A percentile compares a stretch with the other conserved stretches of the same genome.
Conservation (phyloP, 257 asterid genomes). For the Lycium barbarum region DNA sequence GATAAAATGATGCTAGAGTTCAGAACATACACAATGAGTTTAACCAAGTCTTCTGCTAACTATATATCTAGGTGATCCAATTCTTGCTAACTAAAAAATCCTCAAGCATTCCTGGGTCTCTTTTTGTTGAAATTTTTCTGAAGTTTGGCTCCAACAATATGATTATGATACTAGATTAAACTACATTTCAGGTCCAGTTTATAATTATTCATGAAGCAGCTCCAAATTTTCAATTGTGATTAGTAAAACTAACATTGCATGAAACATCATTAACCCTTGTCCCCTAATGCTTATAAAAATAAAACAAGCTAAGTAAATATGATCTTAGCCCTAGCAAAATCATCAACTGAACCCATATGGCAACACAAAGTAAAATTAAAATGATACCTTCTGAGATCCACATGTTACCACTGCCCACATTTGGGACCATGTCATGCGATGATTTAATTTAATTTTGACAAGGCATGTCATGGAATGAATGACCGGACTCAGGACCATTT, state of each 20-base stretch:
- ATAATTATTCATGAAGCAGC: background rate
- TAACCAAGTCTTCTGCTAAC: background rate
- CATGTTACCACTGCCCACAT: background rate
- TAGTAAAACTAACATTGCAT: background rate
- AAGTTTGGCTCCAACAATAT: background rate
- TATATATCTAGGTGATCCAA: background rate
- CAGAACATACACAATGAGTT: constrained; percentile 13
- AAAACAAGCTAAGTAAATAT: background rate
- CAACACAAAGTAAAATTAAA: background rate
- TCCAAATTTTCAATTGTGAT: background rate
- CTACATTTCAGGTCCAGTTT: constrained; percentile 19
- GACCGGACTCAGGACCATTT: no score
- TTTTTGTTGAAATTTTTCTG: constrained; percentile 14
- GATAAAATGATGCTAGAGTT: constrained; percentile 30
- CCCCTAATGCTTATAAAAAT: background rate
- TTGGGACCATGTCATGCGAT: background rate
- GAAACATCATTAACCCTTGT: background rate
- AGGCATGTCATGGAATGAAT: background rate
- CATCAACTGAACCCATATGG: background rate
- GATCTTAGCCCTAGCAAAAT: background rate
- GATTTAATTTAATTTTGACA: background rate
- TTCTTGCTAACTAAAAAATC: background rate
- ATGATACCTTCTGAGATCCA: background rate
- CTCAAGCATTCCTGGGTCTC: background rate
- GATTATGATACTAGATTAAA: background rate